These are phyloP conservation scores for Rhipidocladum racemiflorum DNA, from an alignment of 176 grass and related monocot genomes.

Conservation along the genomic window DNA sequence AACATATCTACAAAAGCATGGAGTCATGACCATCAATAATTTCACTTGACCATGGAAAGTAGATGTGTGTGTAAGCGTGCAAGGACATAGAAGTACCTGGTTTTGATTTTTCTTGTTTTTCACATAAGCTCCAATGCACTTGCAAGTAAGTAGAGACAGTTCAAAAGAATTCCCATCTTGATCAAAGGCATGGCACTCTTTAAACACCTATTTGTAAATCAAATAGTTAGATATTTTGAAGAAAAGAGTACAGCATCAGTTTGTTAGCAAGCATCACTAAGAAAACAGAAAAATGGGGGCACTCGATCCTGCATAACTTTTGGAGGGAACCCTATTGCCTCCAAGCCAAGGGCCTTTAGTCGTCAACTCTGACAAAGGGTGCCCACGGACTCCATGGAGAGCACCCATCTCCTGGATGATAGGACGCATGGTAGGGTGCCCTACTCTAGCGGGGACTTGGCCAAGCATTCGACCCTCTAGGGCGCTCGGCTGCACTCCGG, in stretches of 20 bases:
- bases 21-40: slow-evolving; percentile 1
- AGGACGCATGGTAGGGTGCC: too few relatives aligned
- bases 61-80: neutral
- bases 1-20: slow-evolving; percentile 61
- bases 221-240: slow-evolving; percentile 6
- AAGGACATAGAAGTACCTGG: slow-evolving; percentile 52
- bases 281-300: neutral
- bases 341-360: too few relatives aligned
- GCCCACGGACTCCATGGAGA: too few relatives aligned
- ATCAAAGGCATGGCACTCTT: slow-evolving; percentile 69
- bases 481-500: too few relatives aligned
- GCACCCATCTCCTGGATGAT: too few relatives aligned
- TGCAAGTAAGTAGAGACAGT: slow-evolving; percentile 79
- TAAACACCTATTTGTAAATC: slow-evolving; percentile 60
- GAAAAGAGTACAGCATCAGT: neutral
- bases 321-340: too few relatives aligned
- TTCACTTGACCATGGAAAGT: slow-evolving; percentile 2
- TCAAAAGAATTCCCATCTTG: slow-evolving; percentile 68
- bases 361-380: too few relatives aligned
- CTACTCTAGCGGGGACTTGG: too few relatives aligned
- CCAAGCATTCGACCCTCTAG: too few relatives aligned
- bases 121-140: slow-evolving; percentile 92
- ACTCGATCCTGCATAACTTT: neutral
- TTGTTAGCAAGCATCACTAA: neutral
- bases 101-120: slow-evolving; percentile 99